Evolutionary conservation across 2,329 filamentous ascomycete species (phyloP), one percentile per base, ranked within the genome.

Genomic region (Fusarium fujikuroi): DNA sequence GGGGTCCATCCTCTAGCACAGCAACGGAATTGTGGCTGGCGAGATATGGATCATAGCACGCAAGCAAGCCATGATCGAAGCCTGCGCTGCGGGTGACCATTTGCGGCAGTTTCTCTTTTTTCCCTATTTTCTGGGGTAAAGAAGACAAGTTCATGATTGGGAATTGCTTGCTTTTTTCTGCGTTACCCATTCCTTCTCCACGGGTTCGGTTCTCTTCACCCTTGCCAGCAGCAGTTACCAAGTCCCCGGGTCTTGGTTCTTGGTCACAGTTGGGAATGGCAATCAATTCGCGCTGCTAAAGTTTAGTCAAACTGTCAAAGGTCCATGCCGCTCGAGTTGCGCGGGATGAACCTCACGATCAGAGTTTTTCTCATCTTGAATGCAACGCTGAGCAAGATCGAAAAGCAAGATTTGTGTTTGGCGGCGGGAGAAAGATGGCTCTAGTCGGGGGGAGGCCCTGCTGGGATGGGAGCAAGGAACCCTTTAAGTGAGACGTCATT

Each of bases 1-100:
- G 70, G 67, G 70, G 46, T 46, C 62, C 40, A 50, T 52, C 53
- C 54, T 66, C 54, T 68, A 52, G 19, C 44, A 72, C 36, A 62
- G n/a, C 58, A 32, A 63, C 58, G 74, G 73, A 76, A 77, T 73
- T 77, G 73, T 76, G 73, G 75, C 68, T 67, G 71, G 58, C 61
- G 61, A 72, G 34, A 72, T 66, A 74, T 69, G 73, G 53, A 64
- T 64, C 72, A 43, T 43, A 69, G 53, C 52, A 66, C 42, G 64
- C 53, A 71, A 62, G 65, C 52, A 63, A 60, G 53, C 52, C 70
- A 70, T 69, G 49, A 63, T 70, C 64, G 32, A 66, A 65, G 70
- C 47, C 30, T 50, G 30, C 30, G 49, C 56, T 72, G 52, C 47
- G 36, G 47, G 60, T 70, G 57, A 68, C 57, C 54, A 46, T 68